Base-by-base conservation (phyloP, 2,329 filamentous ascomycete species). In the Colletotrichum sp. region DNA sequence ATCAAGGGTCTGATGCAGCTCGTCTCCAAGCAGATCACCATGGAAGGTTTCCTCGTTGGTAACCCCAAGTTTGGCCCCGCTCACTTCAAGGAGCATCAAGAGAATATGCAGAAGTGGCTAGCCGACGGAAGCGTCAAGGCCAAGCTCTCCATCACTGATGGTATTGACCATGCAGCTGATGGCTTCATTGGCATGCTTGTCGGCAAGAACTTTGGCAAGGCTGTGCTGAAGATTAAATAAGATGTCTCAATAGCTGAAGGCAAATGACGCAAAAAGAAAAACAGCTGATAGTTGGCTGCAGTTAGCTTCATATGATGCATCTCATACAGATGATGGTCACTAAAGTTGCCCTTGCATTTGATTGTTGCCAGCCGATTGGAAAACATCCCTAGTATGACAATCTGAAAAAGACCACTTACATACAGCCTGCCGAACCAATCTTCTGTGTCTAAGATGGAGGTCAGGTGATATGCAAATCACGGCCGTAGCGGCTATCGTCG, bases 141-240 rank as follows among this genome's bases (percentile, higher is more conserved):
- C 60, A 92, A 93, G 85, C 87, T 93, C 75, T 87, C 90, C 79
- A 87, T 95, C 73, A 95, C 93, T 0, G 89, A 93, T 71, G 95
- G 95, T 16, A 96, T 98, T 75, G 95, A 98, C 76, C 92, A 95
- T 16, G 93, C 93, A 1, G 87, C 92, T 5, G 90, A 96, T 70
- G 95, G 93, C 0, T 88, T 98, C 74, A 85, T 96, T 13, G 94
- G 92, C 18, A 92, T 98, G 87, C 88, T 97, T 69, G 83, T 90
- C 80, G 95, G 95, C 63, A 90, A 94, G 85, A 98, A 98, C 87
- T 95, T 96, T 85, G 95, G 95, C 79, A 98, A 98, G 90, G 94
- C 95, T 18, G 90, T 97, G 21, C 81, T 97, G 80, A 94, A 95
- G 88, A 83, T 90, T 26, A 69, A 72, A 72, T 79, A 75, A 36